Conservation (phyloP, 805 yeast genomes). For the Nakazawaea wickerhamii region DNA sequence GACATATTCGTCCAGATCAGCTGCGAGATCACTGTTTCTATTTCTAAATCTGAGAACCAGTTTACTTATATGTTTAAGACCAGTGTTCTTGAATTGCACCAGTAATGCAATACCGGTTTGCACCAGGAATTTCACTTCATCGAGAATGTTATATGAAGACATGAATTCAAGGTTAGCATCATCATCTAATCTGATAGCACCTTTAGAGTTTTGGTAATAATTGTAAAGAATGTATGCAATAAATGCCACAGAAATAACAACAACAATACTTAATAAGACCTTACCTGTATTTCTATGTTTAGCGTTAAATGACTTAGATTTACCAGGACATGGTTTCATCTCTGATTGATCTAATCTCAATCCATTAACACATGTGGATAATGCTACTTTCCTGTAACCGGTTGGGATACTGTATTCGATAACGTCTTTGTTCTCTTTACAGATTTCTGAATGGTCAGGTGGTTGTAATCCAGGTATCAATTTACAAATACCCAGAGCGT, state of each 20-base stretch:
- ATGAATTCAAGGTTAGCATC: conserved; percentile 39
- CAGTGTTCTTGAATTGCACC: conserved; percentile 6
- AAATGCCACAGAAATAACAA: conserved; percentile 51
- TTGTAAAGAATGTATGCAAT: conserved; percentile 36
- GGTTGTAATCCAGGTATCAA: conserved; percentile 67
- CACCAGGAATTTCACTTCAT: conserved; percentile 5
- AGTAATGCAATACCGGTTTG: conserved; percentile 10
- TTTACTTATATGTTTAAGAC: not conserved
- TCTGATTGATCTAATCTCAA: conserved; percentile 53
- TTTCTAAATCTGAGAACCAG: not conserved
- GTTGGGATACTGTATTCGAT: conserved; percentile 76
- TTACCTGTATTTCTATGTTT: conserved; percentile 47
- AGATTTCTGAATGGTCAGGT: conserved; percentile 56
- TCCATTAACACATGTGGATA: conserved; percentile 82
- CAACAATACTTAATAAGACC: conserved; percentile 35
- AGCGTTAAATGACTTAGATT: conserved; percentile 52
- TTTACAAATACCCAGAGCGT: conserved; percentile 68
- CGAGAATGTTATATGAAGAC: conserved; percentile 17
- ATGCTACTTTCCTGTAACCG: conserved; percentile 80
- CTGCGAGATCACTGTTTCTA: not conserved
- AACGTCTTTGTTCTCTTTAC: conserved; percentile 48
- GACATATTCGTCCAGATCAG: conserved; percentile 17
- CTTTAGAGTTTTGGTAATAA: conserved; percentile 43
- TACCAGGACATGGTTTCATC: conserved; percentile 79
- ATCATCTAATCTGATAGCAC: conserved; percentile 76